Conservation (phyloP, 768 basidiomycete species). For the Dictyophora rubrovolvata region DNA sequence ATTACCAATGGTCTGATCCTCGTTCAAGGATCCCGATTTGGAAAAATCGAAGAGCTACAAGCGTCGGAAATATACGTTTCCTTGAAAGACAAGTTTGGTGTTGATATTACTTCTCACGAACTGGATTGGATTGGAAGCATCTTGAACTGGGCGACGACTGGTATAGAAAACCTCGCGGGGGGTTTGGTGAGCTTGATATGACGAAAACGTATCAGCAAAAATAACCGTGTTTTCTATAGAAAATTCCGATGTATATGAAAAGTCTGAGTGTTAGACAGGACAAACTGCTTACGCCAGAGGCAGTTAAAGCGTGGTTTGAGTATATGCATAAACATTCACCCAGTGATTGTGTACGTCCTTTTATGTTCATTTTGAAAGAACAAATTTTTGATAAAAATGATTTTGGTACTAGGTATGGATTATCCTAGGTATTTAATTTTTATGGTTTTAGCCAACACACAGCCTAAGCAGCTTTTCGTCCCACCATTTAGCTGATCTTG, state of each 20-base stretch:
- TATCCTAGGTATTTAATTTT: background rate
- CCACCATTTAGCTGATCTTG: background rate
- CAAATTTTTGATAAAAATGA: background rate
- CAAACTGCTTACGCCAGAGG: constrained; percentile 1
- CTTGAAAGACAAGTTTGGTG: background rate
- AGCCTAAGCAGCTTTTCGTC: background rate
- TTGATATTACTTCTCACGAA: background rate
- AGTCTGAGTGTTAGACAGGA: background rate
- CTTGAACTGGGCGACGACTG: background rate
- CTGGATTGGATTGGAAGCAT: background rate
- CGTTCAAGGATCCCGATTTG: background rate
- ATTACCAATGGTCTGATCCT: background rate
- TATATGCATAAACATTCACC: background rate
- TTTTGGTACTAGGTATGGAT: background rate
- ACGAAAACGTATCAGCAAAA: background rate
- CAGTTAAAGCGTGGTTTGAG: constrained; percentile 1
- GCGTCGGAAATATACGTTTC: background rate
- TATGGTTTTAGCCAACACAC: too few species aligned
- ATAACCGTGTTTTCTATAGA: background rate
- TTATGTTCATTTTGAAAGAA: background rate
- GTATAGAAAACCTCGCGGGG: background rate
- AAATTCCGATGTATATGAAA: background rate
- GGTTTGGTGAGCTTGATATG: background rate
- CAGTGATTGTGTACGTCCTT: background rate
- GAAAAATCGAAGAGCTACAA: background rate